Evolutionary conservation across 306 rosid species (phyloP).

Genomic region (Quercus variabilis): DNA sequence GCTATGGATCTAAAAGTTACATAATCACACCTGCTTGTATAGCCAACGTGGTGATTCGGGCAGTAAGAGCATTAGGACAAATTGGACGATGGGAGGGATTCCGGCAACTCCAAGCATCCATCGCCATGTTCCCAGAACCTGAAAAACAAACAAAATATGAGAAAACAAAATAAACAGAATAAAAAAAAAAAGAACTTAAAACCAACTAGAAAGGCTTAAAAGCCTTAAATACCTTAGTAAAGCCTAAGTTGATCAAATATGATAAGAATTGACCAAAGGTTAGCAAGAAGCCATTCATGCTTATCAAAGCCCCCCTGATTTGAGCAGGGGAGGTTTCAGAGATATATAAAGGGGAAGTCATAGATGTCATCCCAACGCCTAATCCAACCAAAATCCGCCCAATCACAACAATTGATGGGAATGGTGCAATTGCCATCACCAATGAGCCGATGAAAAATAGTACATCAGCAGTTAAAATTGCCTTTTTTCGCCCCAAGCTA

Average conservation of each 20-base stretch:
- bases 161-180: too few species aligned
- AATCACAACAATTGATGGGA: conserved; percentile 57
- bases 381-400: conserved; percentile 81
- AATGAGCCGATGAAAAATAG: conserved; percentile 60
- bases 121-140: conserved; percentile 82
- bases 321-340: conserved; percentile 84
- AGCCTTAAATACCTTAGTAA: conserved; percentile 48
- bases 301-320: conserved; percentile 80
- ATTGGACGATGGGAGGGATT: conserved; percentile 64
- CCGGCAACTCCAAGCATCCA: conserved; percentile 89
- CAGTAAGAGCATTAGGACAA: conserved; percentile 61
- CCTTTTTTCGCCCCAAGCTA: conserved; percentile 57
- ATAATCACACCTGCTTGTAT: conserved; percentile 55
- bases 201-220: neutral
- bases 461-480: conserved; percentile 61
- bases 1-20: too few species aligned
- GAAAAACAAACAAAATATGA: conserved; percentile 5
- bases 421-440: conserved; percentile 73
- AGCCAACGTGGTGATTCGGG: conserved; percentile 96
- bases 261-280: conserved; percentile 85
- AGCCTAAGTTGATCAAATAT: conserved; percentile 71
- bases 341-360: conserved; percentile 85
- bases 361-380: conserved; percentile 90
- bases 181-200: neutral
- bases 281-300: conserved; percentile 65